Conservation (phyloP, 225 moss, liverwort and hornwort genomes). For the Asterella californica region DNA sequence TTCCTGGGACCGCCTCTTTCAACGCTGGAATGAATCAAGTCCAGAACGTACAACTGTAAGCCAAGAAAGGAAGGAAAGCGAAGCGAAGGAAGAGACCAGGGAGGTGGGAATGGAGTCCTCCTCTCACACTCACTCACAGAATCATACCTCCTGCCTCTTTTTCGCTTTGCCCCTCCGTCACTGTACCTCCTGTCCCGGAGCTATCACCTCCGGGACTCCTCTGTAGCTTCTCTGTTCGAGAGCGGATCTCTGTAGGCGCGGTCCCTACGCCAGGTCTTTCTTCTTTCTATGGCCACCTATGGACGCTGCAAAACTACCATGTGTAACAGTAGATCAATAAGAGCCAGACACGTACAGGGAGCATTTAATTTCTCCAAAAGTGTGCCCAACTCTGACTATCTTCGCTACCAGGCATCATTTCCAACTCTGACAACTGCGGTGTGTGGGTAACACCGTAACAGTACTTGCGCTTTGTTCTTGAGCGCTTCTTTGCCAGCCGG, state of each 20-base stretch:
- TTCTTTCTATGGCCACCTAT: too few relatives aligned
- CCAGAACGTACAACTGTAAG: neutral
- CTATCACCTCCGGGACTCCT: neutral
- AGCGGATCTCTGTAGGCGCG: neutral
- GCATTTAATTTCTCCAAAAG: too few relatives aligned
- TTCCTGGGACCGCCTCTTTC: neutral
- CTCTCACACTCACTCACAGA: neutral
- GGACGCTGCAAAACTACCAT: neutral
- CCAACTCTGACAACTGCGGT: too few relatives aligned
- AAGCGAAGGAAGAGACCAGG: neutral
- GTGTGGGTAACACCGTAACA: too few relatives aligned
- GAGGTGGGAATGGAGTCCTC: neutral
- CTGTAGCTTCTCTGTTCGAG: neutral
- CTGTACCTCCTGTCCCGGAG: neutral
- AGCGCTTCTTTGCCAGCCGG: too few relatives aligned
- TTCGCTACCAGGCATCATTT: too few relatives aligned
- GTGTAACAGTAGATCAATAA: neutral
- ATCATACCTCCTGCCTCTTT: neutral
- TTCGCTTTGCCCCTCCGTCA: neutral
- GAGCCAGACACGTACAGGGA: neutral
- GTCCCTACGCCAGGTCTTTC: neutral
- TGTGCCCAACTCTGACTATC: too few relatives aligned
- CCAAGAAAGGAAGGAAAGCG: neutral
- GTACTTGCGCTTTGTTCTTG: too few relatives aligned
- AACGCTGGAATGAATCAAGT: neutral